These are phyloP conservation scores for Xylaria sp. DNA, from an alignment of 2,329 filamentous ascomycete genomes.

Conservation along the genomic window DNA sequence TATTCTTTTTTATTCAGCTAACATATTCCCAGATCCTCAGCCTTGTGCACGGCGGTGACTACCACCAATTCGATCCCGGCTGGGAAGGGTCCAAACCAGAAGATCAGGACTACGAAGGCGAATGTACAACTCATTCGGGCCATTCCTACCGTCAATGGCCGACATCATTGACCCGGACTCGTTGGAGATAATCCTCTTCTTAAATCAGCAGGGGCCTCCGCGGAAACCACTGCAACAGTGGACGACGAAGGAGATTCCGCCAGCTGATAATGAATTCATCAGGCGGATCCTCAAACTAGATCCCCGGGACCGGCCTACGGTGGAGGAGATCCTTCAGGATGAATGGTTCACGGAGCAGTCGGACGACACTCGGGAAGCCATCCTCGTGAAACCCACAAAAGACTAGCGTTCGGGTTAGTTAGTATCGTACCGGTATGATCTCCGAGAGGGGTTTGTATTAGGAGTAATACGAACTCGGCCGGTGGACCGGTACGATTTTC, in stretches of 20 bases:
- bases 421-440: neutral
- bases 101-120: slow-evolving; percentile 42
- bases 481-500: no score
- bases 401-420: neutral
- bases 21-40: slow-evolving; percentile 37
- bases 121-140: slow-evolving; percentile 43
- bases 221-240: slow-evolving; percentile 40
- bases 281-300: slow-evolving; percentile 45
- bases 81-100: slow-evolving; percentile 34
- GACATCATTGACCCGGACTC: slow-evolving; percentile 37
- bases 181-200: slow-evolving; percentile 37
- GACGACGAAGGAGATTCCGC: slow-evolving; percentile 38
- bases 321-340: slow-evolving; percentile 43
- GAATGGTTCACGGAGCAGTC: slow-evolving; percentile 45
- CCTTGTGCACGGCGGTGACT: slow-evolving; percentile 42
- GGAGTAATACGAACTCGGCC: no score
- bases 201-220: slow-evolving; percentile 38
- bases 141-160: slow-evolving; percentile 36
- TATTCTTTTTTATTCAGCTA: slow-evolving; percentile 14
- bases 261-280: slow-evolving; percentile 42
- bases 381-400: slow-evolving; percentile 9
- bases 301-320: slow-evolving; percentile 44
- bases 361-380: slow-evolving; percentile 34
- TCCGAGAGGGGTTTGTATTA: neutral
- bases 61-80: slow-evolving; percentile 43